Base-by-base conservation (phyloP, 2,329 filamentous ascomycete species). In the Aaosphaeria arxii region DNA sequence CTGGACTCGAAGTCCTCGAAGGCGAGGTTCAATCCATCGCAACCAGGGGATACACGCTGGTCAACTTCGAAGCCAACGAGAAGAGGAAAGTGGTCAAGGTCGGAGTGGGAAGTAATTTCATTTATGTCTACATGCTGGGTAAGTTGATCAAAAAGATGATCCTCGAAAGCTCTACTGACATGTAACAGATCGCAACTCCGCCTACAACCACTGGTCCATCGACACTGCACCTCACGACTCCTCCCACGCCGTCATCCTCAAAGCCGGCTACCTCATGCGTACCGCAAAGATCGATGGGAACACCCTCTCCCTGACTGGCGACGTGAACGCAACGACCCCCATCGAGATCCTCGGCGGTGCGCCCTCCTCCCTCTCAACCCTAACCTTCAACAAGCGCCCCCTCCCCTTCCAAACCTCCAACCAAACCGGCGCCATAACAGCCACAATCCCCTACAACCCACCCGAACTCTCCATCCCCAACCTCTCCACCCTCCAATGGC, bases 151-250 rank as follows among this genome's bases (percentile, higher is more conserved):
- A 28, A 11, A 40, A 53, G 62, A 42, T 64, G 47, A 30, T 32
- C 5, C 11, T 7, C 6, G 7, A 13, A 11, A 24, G 24, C 52
- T 55, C 30, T 52, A 4, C 51, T 35, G 32, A 36, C 9, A 36
- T 9, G n/a, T 4, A 36, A 36, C 58, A 79, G 84, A 86, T 55
- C 81, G 85, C 40, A 82, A 86, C 52, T 73, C 79, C 9, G 86
- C 85, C 0, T 88, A 88, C 67, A 81, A 84, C 52, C 86, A 86
- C 67, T 89, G 85, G 85, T 79, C 83, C 0, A 71, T 85, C 2
- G 79, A 86, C 29, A 62, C 64, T 48, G 59, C 61, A 1, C 56
- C 62, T 11, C 62, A 66, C 48, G 58, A 64, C 42, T 54, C 56
- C 7, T 58, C 64, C 1, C 57, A 54, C 38, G 56, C 67, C 5